These are phyloP conservation scores for Termitomyces sp. DNA, from an alignment of 768 basidiomycete genomes.

Conservation along the genomic window DNA sequence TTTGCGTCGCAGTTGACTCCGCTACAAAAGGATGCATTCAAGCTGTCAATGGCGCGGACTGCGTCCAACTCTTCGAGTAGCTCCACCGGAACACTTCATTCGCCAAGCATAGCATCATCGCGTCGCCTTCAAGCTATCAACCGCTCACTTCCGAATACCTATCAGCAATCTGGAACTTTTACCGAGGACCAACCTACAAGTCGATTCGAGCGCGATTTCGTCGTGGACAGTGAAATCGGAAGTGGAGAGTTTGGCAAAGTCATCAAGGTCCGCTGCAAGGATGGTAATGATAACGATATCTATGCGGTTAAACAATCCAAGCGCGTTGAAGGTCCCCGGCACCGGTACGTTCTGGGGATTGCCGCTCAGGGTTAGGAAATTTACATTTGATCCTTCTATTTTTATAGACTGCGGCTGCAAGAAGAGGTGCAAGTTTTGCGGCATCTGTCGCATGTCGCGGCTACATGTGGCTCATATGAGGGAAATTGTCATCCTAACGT, in stretches of 20 bases:
- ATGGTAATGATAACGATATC: constrained; percentile 42
- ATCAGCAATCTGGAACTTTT: constrained; percentile 34
- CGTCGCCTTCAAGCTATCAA: constrained; percentile 20
- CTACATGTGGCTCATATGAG: constrained; percentile 24
- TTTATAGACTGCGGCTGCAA: constrained; percentile 68
- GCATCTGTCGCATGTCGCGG: constrained; percentile 49
- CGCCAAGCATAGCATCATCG: constrained; percentile 32
- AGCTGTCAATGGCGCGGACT: constrained; percentile 39
- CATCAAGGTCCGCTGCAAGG: constrained; percentile 74
- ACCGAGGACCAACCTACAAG: constrained; percentile 47
- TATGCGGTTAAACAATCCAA: constrained; percentile 95
- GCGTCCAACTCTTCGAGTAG: constrained; percentile 57
- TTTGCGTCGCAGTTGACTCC: constrained; percentile 45
- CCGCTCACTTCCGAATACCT: constrained; percentile 13
- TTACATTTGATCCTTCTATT: constrained; percentile 14
- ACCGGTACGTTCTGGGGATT: constrained; percentile 55
- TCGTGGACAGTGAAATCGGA: constrained; percentile 76
- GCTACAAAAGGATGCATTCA: constrained; percentile 30
- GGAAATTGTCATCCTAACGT: constrained; percentile 68
- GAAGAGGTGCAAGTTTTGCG: constrained; percentile 94
- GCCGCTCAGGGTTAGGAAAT: constrained; percentile 17
- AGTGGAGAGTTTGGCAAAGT: constrained; percentile 93
- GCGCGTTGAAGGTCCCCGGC: constrained; percentile 84
- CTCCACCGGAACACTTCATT: constrained; percentile 39
- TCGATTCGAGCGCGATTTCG: constrained; percentile 77